Percentiles rank a stretch among this genome's conserved stretches.
phyloP scores from a whole-genome alignment of 306 rosid genomes.

The Malus asiatica region DNA sequence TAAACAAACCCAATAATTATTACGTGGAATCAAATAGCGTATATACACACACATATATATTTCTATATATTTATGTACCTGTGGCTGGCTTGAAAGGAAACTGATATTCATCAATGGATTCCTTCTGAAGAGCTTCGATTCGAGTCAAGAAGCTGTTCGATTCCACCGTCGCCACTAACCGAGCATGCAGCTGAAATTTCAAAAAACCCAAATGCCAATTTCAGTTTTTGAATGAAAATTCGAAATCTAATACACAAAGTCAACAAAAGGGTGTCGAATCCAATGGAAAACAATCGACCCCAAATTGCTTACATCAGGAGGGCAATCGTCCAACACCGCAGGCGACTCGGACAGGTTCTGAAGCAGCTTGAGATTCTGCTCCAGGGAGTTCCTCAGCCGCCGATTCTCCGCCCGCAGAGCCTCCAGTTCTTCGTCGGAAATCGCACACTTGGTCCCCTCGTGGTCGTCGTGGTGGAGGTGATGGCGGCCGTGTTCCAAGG shows the following conservation, averaged over 20 bases:
- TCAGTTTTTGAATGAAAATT: neutral
- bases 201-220: neutral
- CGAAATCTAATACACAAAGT: neutral
- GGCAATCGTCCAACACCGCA: slow-evolving; percentile 51
- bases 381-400: slow-evolving; percentile 60
- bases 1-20: neutral
- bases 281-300: neutral
- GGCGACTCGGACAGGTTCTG: slow-evolving; percentile 62
- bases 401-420: slow-evolving; percentile 68
- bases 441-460: neutral
- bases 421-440: slow-evolving; percentile 39
- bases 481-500: slow-evolving; percentile 63
- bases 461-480: slow-evolving; percentile 23
- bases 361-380: slow-evolving; percentile 66
- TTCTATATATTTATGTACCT: slow-evolving; percentile 29
- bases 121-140: slow-evolving; percentile 52
- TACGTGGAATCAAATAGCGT: neutral
- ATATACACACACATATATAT: too few species aligned
- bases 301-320: slow-evolving; percentile 59
- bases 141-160: slow-evolving; percentile 62
- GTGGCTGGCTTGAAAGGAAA: slow-evolving; percentile 85
- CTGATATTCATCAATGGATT: slow-evolving; percentile 37
- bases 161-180: slow-evolving; percentile 57
- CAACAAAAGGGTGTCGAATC: neutral
- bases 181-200: slow-evolving; percentile 50